Percentiles rank a stretch among this genome's conserved stretches.
These are phyloP conservation scores for Bruguiera hainesii DNA, from an alignment of 441 rosid species.

Conservation along the genomic window DNA sequence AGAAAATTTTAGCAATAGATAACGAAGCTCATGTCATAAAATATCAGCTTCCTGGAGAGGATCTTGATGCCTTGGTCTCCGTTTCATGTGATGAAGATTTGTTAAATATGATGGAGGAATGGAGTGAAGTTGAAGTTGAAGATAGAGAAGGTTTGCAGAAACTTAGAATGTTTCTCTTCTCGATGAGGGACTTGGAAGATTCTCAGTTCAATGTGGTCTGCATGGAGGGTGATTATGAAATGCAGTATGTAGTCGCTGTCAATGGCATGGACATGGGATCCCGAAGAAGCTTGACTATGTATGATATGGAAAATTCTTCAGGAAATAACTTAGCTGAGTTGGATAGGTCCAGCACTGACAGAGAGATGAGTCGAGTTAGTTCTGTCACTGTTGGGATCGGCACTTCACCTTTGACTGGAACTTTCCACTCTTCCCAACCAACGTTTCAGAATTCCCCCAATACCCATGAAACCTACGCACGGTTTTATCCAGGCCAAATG, in stretches of 20 bases:
- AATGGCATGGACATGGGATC: conserved; percentile 74
- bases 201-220: conserved; percentile 49
- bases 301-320: conserved; percentile 43
- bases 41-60: conserved; percentile 96
- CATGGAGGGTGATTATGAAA: conserved; percentile 64
- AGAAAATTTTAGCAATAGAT: conserved; percentile 55
- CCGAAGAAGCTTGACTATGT: conserved; percentile 37
- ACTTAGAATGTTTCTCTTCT: conserved; percentile 76
- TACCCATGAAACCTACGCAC: conserved; percentile 45
- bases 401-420: conserved; percentile 37
- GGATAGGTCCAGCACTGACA: conserved; percentile 34
- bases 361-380: conserved; percentile 38
- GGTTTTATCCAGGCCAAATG: conserved; percentile 40
- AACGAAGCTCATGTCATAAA: conserved; percentile 56
- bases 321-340: conserved; percentile 59
- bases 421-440: conserved; percentile 44
- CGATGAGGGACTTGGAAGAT: conserved; percentile 71
- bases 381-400: conserved; percentile 39
- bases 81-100: conserved; percentile 89
- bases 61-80: conserved; percentile 82
- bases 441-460: conserved; percentile 33
- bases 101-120: conserved; percentile 89
- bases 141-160: conserved; percentile 53
- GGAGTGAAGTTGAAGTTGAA: conserved; percentile 56
- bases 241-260: conserved; percentile 82